Evolutionary conservation across 768 basidiomycete genomes (phyloP).

Genomic region (Boletellus sp.): DNA sequence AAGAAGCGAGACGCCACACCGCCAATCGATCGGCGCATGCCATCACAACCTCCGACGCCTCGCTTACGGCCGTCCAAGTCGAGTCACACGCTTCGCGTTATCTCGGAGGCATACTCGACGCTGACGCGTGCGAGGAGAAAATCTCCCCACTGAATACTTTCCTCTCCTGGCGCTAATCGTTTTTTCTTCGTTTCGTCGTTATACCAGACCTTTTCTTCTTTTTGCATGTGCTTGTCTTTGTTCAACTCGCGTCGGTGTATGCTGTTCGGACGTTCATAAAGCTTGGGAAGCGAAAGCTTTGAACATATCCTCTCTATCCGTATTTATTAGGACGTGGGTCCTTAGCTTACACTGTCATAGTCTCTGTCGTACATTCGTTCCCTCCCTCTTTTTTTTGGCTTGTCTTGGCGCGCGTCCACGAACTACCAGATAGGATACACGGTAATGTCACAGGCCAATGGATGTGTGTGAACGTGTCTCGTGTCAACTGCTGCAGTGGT

Average conservation of each 20-base stretch:
- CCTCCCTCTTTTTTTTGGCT: too few relatives aligned
- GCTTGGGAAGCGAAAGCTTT: background rate
- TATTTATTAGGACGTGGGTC: too few relatives aligned
- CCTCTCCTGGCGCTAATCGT: background rate
- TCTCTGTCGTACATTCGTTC: too few relatives aligned
- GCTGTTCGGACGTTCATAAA: background rate
- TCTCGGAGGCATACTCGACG: constrained; percentile 25
- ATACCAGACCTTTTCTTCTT: background rate
- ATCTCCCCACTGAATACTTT: constrained; percentile 3
- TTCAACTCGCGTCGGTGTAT: background rate
- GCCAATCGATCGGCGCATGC: constrained; percentile 3
- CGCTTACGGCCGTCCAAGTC: constrained; percentile 10
- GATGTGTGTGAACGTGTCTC: too few relatives aligned
- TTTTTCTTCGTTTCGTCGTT: background rate
- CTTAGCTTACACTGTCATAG: too few relatives aligned
- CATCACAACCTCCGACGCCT: background rate
- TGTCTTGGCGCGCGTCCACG: too few relatives aligned
- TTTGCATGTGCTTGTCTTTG: background rate
- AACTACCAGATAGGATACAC: too few relatives aligned
- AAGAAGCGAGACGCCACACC: constrained; percentile 14
- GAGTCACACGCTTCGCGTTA: constrained; percentile 21
- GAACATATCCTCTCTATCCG: background rate
- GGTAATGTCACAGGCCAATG: too few relatives aligned
- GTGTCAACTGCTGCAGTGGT: too few relatives aligned
- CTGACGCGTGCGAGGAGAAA: constrained; percentile 15